Base-by-base conservation (phyloP, 2,329 filamentous ascomycete species). In the Fusarium verticillioides region DNA sequence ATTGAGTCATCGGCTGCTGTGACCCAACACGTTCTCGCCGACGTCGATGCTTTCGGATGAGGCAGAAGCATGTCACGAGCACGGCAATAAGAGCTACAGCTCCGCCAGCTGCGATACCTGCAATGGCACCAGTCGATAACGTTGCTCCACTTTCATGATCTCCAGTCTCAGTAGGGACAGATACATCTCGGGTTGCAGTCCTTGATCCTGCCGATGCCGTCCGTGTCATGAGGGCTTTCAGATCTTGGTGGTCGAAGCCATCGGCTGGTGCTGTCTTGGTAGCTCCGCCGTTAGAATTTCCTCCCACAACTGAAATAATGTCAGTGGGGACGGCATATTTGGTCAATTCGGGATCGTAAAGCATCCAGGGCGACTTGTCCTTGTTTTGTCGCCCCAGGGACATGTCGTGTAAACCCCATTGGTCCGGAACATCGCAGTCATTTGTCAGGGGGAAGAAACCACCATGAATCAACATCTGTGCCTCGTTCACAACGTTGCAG, bases 381-480 rank as follows among this genome's bases (percentile, higher is more conserved):
- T 81, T 76, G 52, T 86, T 87, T 44, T 86, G 84, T 64, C 85
- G 83, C 11, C 88, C 87, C 16, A 91, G 75, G 75, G 90, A 86
- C 70, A 89, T 81, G 74, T 89, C 89, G 78, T 91, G 89, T 15
- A 87, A 84, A 10, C 88, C 89, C 82, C 85, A 88, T 26, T 86
- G 84, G 10, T 81, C 79, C 3, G 83, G 82, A 8, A 82, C 82
- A 75, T 92, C 89, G 75, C 89, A 91, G 18, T 82, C 76, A 39
- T 84, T 77, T 18, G 70, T 81, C 8, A 81, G 71, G 0, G 89
- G 86, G 70, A 91, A 91, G 53, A 84, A 85, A 23, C 90, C 90
- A 28, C 90, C 90, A 50, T 91, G 87, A 61, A 92, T 82, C 32
- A 92, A 78, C 89, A 92, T 91, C 77, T 92, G 90, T 11, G 85